Base-by-base conservation (phyloP, 768 basidiomycete species). In the Phanerochaete carnosa region DNA sequence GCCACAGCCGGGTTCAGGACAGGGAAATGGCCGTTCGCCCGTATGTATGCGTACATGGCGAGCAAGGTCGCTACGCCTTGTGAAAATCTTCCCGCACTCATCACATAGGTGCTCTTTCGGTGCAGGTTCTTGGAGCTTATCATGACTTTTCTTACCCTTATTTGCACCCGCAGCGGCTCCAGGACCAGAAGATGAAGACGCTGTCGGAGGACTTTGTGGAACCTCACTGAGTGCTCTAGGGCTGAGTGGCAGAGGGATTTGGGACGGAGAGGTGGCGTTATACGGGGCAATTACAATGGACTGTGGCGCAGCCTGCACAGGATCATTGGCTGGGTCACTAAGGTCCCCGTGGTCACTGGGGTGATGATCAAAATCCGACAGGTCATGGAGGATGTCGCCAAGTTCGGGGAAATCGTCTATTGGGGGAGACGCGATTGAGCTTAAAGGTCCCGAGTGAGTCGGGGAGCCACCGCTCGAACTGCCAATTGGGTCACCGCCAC, bases 21-120 rank as follows among this genome's bases (percentile, higher is more conserved):
- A 95, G 13, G 86, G 77, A 72, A 90, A 94, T 2, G 93, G 93
- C 55, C 93, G 81, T 72, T 95, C 93, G 19, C 93, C 93, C 0
- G 93, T 94, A 67, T 95, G 93, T 77, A 94, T 94, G 46, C 92
- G 85, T 79, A 86, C 90, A 70, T 95, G 93, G 28, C 93, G 85
- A 45, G 85, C 82, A 47, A 95, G 80, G 70, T 95, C 93, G 68
- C 92, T 94, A 60, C 87, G 83, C 25, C 93, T 84, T 29, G 88
- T 88, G 70, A 95, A 95, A 11, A 85, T 79, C 77, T 94, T 95
- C 66, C 81, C 80, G 68, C 93, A 95, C 39, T 86, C 81, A 45
- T 87, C 87, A 67, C 92, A 93, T 22, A 79, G 79, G 69, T 92
- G 90, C 8, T 77, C 68, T 57, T 78, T 80, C 6, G 79, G 70